Evolutionary conservation across 192 early-diverging fungal species (phyloP).

Genomic region (Mortierella antarctica): DNA sequence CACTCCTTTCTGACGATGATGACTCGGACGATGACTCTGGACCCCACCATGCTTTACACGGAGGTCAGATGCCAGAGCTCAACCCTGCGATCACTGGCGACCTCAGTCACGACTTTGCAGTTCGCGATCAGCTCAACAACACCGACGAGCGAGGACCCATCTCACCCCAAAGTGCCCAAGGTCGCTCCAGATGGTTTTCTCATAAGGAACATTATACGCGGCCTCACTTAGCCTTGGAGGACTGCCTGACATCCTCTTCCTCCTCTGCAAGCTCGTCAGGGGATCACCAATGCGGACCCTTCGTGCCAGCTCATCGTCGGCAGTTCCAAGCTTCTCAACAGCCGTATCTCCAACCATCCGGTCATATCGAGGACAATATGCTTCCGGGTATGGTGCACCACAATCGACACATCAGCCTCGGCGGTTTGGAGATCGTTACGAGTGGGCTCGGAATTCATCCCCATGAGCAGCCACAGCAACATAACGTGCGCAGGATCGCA

Average conservation of each 20-base stretch:
- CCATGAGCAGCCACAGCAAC: not conserved
- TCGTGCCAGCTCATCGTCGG: too few relatives aligned
- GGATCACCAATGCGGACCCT: too few relatives aligned
- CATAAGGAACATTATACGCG: conserved; percentile 3
- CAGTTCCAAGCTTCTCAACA: too few relatives aligned
- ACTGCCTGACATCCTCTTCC: too few relatives aligned
- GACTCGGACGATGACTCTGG: too few relatives aligned
- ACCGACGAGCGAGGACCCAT: not conserved
- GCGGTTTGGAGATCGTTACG: not conserved
- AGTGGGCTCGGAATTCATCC: not conserved
- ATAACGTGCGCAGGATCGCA: not conserved
- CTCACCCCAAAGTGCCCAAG: not conserved
- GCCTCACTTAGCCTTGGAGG: too few relatives aligned
- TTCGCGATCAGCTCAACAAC: too few relatives aligned
- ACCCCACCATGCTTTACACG: too few relatives aligned
- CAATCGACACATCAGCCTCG: not conserved
- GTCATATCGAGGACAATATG: conserved; percentile 5
- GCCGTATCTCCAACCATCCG: not conserved
- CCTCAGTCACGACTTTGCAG: too few relatives aligned
- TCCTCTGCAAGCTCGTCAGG: too few relatives aligned
- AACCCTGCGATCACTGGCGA: too few relatives aligned
- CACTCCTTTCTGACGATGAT: not conserved
- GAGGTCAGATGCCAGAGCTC: too few relatives aligned
- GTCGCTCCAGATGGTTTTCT: conserved; percentile 1
- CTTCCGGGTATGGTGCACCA: conserved; percentile 9